These are phyloP conservation scores for Chiua sp. DNA, from an alignment of 1,284 basidiomycete species.

Conservation along the genomic window DNA sequence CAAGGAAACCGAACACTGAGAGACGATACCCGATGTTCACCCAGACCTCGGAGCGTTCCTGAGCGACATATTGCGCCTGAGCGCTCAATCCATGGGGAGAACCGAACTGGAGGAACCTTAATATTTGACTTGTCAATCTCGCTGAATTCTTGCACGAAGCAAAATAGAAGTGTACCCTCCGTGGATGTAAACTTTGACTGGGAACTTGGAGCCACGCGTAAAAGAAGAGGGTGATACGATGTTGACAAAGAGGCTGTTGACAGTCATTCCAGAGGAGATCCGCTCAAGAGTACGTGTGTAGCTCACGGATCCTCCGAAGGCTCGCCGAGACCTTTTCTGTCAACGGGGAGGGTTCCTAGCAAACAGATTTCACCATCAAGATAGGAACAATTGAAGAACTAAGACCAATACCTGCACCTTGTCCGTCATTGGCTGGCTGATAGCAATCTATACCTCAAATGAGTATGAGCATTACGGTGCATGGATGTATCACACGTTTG, in stretches of 20 bases:
- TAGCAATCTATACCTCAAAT: conserved; percentile 48
- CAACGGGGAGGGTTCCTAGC: conserved; percentile 46
- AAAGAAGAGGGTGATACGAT: conserved; percentile 68
- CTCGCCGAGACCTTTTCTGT: conserved; percentile 67
- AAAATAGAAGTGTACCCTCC: conserved; percentile 55
- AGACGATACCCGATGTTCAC: conserved; percentile 76
- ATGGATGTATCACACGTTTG: conserved; percentile 47
- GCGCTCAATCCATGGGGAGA: conserved; percentile 61
- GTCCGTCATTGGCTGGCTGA: conserved; percentile 70
- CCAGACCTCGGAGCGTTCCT: conserved; percentile 68
- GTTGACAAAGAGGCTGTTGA: conserved; percentile 68
- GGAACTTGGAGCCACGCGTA: conserved; percentile 52
- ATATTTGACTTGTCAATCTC: not conserved
- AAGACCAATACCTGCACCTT: conserved; percentile 48
- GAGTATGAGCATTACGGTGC: conserved; percentile 1
- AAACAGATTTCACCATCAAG: not conserved
- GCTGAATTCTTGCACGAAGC: not conserved
- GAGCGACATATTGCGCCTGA: conserved; percentile 72
- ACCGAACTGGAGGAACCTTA: conserved; percentile 81
- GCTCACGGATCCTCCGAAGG: conserved; percentile 74
- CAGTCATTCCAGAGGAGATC: not conserved
- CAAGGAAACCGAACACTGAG: conserved; percentile 77
- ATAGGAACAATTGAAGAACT: not conserved
- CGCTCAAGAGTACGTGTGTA: not conserved
- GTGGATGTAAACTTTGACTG: conserved; percentile 78